Evolutionary conservation across 441 rosid genomes (phyloP), one percentile per base, ranked within the genome.

Genomic region (Syzygium syzygioides): DNA sequence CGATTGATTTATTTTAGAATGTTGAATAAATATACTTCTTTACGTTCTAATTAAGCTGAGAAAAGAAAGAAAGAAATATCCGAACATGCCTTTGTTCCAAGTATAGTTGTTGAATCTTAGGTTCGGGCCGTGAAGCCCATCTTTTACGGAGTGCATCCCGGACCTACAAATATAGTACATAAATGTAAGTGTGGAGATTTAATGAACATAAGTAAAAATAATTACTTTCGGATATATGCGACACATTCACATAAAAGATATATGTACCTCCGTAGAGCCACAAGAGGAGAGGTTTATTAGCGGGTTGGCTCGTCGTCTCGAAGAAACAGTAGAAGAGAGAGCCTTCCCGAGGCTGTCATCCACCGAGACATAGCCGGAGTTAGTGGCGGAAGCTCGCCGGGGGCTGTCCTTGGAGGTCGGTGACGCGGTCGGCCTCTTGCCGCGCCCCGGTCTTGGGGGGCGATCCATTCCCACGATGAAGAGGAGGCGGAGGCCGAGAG

Each of bases 251-350:
- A 34, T 26, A n/a, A 4, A 54, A 23, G 11, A 53, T n/a, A 37
- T 4, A 15, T 55, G 9, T 87, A 89, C 93, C 92, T 91, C 91
- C 92, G 37, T 88, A 88, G 62, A 91, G 89, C 92, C 93, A 93
- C 28, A 91, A 80, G 55, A 93, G 91, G 48, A 93, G 90, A 53
- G 93, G 94, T 62, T 88, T 91, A n/a, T 68, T 48, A 4, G 86
- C 32, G 8, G 91, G 88, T n/a, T 88, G 52, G 28, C 55, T 28
- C 34, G 89, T 76, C 34, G 89, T 90, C 79, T 91, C 88, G 55
- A 89, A 89, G 89, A 90, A 90, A 71, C 90, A 91, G 45, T 93
- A 91, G 87, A 91, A 37, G 37, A 37, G 37, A 91, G 90, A 12
- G 89, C 85, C 86, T 87, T 89, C 76, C 89, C 79, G 34, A 85